Base-by-base conservation (phyloP, 169 alveolate genomes). In the Plasmodium gaboni region DNA sequence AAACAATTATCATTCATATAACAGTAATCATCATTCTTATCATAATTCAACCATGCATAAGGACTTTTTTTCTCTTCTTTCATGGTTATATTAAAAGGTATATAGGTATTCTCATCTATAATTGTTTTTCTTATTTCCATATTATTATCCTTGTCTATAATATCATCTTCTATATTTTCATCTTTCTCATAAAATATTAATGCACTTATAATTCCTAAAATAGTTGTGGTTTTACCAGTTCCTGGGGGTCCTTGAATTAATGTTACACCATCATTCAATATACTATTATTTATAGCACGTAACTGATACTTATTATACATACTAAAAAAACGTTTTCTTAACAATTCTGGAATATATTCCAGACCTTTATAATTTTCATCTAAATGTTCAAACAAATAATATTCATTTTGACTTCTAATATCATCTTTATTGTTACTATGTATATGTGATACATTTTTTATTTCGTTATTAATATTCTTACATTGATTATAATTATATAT, bases 231-330 rank as follows among this genome's bases (percentile, higher is more conserved):
- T 92, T 98, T 98, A n/a, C 99, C 99, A 7, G 99, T 98, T 12
- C 99, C 99, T 22, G 99, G 99, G 4, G 99, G 99, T 0, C 99
- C 99, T 74, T 98, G 99, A 42, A 98, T 96, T 28, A 98, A 95
- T 10, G 98, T 95, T 3, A 98, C 95, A 22, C 99, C 99, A 1
- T 88, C 69, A 68, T 80, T 85, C 67, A 71, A 68, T 10, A 94
- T 68, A 60, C 95, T 92, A 88, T 94, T 93, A 50, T 93, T 74
- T 7, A 94, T 92, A 50, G 96, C 95, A 50, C 92, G 28, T 24
- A 94, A 67, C 86, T 94, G 96, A 28, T 92, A 94, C 15, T 86
- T 67, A 71, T 94, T 94, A 69, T 76, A 94, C 2, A 78, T 74
- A n/a, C 71, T 48, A n/a, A 88, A 89, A 48, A 94, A 63, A 32